Percentiles rank a stretch among this genome's conserved stretches.
These are phyloP conservation scores for Heteromeles arbutifolia DNA, from an alignment of 306 rosid genomes.

Conservation along the genomic window DNA sequence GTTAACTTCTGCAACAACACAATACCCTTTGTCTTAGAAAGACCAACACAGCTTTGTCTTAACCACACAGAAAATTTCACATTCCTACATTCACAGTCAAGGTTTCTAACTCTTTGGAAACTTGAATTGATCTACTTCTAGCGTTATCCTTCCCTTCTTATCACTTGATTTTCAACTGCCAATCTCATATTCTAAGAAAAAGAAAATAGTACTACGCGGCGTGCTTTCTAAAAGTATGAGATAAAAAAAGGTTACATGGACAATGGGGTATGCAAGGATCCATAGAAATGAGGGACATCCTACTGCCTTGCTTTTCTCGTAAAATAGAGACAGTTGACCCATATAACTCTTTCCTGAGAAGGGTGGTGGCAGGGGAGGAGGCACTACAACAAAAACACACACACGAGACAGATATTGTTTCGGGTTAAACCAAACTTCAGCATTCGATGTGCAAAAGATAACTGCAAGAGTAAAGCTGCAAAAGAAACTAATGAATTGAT, in stretches of 20 bases:
- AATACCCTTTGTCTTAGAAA: neutral
- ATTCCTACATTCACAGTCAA: neutral
- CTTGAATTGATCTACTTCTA: no score
- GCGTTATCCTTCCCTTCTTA: no score
- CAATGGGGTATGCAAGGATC: slow-evolving; percentile 34
- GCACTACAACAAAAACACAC: slow-evolving; percentile 35
- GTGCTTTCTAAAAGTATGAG: neutral
- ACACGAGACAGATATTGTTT: no score
- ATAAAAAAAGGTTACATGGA: slow-evolving; percentile 45
- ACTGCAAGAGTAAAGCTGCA: no score
- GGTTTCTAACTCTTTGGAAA: neutral
- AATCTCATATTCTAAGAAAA: neutral
- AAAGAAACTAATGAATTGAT: neutral
- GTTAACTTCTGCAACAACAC: neutral
- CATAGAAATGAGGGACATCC: slow-evolving; percentile 80
- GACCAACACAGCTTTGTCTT: neutral
- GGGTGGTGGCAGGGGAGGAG: slow-evolving; percentile 87
- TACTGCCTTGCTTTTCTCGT: slow-evolving; percentile 57
- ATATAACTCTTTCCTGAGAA: slow-evolving; percentile 78
- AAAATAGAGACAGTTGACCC: slow-evolving; percentile 43
- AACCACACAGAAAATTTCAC: neutral
- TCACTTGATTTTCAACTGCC: neutral
- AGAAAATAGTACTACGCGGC: no score
- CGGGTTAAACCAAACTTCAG: no score
- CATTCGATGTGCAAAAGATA: no score